Base-by-base conservation (phyloP, 2,329 filamentous ascomycete genomes). In the Alternaria incomplexa region DNA sequence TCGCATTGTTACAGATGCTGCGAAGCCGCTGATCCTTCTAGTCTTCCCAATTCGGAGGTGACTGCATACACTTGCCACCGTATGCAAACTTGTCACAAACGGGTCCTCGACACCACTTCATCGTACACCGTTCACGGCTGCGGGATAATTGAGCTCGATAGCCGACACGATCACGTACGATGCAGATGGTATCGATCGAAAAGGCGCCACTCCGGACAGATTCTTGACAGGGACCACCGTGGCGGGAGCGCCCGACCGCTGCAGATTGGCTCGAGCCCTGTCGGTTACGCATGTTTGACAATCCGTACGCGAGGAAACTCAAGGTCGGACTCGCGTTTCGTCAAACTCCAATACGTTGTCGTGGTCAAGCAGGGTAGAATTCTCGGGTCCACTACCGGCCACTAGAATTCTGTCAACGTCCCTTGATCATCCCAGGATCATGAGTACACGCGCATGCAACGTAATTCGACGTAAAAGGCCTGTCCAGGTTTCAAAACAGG, bases 221-320 rank as follows among this genome's bases (percentile, higher is more conserved):
- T 56, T 13, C 25, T 56, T 43, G 46, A 57, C 58, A 51, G 28
- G 53, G 53, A 57, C 53, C 45, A 61, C 53, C 25, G 36, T 43
- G 45, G 46, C 58, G 58, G 58, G 53, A 61, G 36, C 46, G 40
- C 30, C 58, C 58, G 58, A 48, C 23, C 44, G 17, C 46, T 25
- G 36, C 32, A 17, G 32, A 30, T 22, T 57, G 32, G 36, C 15
- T 43, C 30, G 15, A 56, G 26, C 23, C n/a, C 53, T 52, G 30
- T 52, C n/a, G 30, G 30, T 36, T n/a, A 25, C 58, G 53, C 52
- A 43, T 56, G 51, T 40, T 32, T 56, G 43, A 43, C 25, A n/a
- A 22, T 7, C 28, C 36, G 25, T 20, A 36, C 22, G 44, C 20
- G n/a, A 43, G 26, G 17, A 44, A 23, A 30, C 17, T 9, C 43